phyloP scores from a whole-genome alignment of 768 basidiomycete species.

The Lentinula boryana region DNA sequence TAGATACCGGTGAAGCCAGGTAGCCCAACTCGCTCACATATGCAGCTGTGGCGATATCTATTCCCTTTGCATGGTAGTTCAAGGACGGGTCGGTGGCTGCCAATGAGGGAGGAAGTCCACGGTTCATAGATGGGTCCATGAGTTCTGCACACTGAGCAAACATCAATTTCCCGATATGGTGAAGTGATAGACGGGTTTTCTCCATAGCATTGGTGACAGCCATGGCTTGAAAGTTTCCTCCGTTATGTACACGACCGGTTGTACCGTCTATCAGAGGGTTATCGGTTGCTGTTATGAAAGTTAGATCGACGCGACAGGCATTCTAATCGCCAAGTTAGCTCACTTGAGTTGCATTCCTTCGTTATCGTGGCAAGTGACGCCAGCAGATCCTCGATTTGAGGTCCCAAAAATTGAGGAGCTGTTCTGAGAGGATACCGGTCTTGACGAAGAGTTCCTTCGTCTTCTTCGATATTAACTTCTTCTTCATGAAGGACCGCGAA shows the following conservation, averaged over 20 bases:
- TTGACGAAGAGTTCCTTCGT: constrained; percentile 66
- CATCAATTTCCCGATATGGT: constrained; percentile 44
- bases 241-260: constrained; percentile 61
- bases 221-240: constrained; percentile 61
- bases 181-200: constrained; percentile 34
- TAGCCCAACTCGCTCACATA: constrained; percentile 76
- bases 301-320: constrained; percentile 3
- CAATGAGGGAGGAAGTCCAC: constrained; percentile 69
- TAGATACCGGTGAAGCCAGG: constrained; percentile 72
- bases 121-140: constrained; percentile 75
- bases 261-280: constrained; percentile 75
- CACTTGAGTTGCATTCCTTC: constrained; percentile 76
- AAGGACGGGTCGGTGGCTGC: constrained; percentile 71
- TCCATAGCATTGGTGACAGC: constrained; percentile 55
- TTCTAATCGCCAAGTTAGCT: constrained; percentile 17
- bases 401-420: constrained; percentile 73
- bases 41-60: constrained; percentile 78
- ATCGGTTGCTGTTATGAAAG: constrained; percentile 56
- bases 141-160: constrained; percentile 59
- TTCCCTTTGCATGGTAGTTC: constrained; percentile 73
- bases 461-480: constrained; percentile 59
- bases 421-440: constrained; percentile 69
- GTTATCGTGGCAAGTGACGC: constrained; percentile 52
- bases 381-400: constrained; percentile 71
- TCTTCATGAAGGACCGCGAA: constrained; percentile 56